Evolutionary conservation across 495 filamentous ascomycete species (phyloP), one percentile per base, ranked within the genome.

Genomic region (Glonium stellatum): DNA sequence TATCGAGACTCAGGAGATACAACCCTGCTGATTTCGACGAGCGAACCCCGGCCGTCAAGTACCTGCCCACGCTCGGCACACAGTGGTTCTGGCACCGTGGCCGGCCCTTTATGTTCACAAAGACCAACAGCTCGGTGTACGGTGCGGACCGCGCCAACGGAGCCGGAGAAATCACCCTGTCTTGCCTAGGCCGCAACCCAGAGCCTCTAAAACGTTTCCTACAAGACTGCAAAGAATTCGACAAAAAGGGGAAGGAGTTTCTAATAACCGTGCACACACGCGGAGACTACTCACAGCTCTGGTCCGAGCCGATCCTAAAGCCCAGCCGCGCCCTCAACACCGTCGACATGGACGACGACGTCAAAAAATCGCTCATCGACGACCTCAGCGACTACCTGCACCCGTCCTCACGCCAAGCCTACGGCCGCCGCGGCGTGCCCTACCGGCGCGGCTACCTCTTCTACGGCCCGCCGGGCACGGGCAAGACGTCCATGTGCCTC

Each of bases 391-490:
- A 52, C 39, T 63, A 58, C 37, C 57, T 52, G 35, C 42, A 46
- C 47, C 12, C 49, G 4, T 44, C 57, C 4, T 10, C 60, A 1
- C 34, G 52, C 27, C 12, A 23, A 1, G 46, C 44, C 5, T 63
- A 46, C 34, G 37, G 39, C 1, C 48, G 55, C n/a, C 57, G 47
- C 36, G 67, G 61, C 12, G 67, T 67, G n/a, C 67, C 67, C 13
- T 69, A 69, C 57, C 54, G 65, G 10, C 54, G 61, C 12, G 67
- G 67, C 12, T 60, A 55, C 62, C 72, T 87, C 0, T 78, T 88
- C 39, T 77, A 87, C 60, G 87, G 87, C 0, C 85, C 86, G 0
- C 87, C 86, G 2, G 87, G 86, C 3, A 88, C 85, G 0, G 84
- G 84, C 4, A 87, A 87, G 67, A 84, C 82, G n/a, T 83, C 80